Evolutionary conservation across 805 yeast species (phyloP).

Genomic region (Cyberlindnera saturnus): DNA sequence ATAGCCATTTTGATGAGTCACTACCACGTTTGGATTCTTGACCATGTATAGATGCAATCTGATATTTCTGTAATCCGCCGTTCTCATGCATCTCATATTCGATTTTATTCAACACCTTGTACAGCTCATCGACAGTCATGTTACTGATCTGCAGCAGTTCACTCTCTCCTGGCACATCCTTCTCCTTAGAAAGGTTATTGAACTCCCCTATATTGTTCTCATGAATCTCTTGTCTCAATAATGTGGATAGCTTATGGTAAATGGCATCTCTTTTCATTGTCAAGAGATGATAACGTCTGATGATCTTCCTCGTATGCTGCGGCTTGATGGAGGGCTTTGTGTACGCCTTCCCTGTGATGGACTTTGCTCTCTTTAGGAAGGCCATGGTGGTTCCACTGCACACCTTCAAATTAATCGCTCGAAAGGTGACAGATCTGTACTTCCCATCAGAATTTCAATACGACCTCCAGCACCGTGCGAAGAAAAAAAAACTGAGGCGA

Average conservation of each 20-base stretch:
- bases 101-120: conserved; percentile 41
- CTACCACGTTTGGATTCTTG: conserved; percentile 79
- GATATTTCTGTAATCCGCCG: conserved; percentile 81
- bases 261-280: conserved; percentile 48
- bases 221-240: conserved; percentile 16
- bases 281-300: conserved; percentile 70
- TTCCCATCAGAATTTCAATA: neutral
- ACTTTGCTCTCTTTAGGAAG: conserved; percentile 17
- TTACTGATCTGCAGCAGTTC: conserved; percentile 12
- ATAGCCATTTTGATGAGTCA: conserved; percentile 77
- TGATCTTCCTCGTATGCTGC: conserved; percentile 63
- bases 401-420: neutral
- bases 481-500: neutral
- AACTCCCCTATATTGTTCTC: conserved; percentile 19
- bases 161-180: conserved; percentile 10
- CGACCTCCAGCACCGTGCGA: too few relatives aligned
- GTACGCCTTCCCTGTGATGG: conserved; percentile 25
- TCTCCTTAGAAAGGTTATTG: conserved; percentile 5
- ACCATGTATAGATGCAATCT: conserved; percentile 80
- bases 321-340: conserved; percentile 55
- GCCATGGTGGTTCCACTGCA: neutral
- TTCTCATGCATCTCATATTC: conserved; percentile 53
- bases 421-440: neutral
- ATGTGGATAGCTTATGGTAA: conserved; percentile 26
- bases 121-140: conserved; percentile 15